Conservation (phyloP, 2,329 filamentous ascomycete genomes). For the Plectosphaerella cucumerina region DNA sequence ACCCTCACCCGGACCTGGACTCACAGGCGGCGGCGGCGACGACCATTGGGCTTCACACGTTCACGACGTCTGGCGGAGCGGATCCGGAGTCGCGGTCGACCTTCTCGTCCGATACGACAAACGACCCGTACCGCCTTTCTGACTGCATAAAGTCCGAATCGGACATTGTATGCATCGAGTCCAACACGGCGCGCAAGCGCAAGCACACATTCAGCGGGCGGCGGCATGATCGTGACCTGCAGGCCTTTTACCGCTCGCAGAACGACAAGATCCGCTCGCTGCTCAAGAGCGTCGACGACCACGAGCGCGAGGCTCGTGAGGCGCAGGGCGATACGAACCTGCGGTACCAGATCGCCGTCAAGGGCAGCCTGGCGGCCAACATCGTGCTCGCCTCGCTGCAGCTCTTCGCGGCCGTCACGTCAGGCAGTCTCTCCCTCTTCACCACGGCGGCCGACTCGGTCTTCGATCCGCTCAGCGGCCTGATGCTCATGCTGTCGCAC, state of each 20-base stretch:
- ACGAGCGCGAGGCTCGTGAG: conserved; percentile 75
- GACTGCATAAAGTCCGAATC: conserved; percentile 70
- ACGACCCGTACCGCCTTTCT: conserved; percentile 79
- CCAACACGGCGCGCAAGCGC: conserved; percentile 77
- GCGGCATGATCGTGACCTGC: conserved; percentile 51
- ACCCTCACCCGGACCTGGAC: background rate
- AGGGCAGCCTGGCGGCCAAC: conserved; percentile 74
- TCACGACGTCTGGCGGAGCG: background rate
- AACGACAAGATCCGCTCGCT: conserved; percentile 92
- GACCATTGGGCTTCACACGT: background rate
- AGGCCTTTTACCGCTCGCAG: conserved; percentile 82
- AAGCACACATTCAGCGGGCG: conserved; percentile 14
- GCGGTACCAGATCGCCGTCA: conserved; percentile 64
- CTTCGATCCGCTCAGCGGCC: conserved; percentile 87
- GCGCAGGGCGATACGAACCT: conserved; percentile 78
- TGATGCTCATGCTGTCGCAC: conserved; percentile 81
- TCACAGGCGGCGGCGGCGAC: background rate
- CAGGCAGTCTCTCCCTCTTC: conserved; percentile 89
- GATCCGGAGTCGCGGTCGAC: conserved; percentile 11
- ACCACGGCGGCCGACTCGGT: conserved; percentile 96
- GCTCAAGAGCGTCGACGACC: conserved; percentile 89
- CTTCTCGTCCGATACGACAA: conserved; percentile 22
- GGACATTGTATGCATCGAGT: conserved; percentile 73
- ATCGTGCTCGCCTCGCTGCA: conserved; percentile 75
- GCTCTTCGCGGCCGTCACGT: conserved; percentile 82